Percentiles rank a stretch among this genome's conserved stretches.
phyloP scores from a whole-genome alignment of 352 stramenopile species.

The Phytophthora citricola region DNA sequence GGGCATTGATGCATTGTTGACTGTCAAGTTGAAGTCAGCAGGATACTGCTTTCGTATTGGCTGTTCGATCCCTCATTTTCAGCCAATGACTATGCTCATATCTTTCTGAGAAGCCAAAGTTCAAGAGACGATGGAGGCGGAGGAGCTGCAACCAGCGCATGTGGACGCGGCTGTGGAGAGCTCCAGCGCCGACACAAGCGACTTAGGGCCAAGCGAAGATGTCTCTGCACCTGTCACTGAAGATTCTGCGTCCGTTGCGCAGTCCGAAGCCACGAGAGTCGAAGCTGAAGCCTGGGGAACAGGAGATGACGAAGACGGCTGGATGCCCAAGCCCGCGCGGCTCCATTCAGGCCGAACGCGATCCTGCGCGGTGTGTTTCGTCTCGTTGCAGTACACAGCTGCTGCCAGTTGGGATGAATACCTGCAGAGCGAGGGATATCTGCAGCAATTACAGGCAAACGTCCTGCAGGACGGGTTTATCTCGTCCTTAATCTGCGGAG shows the following conservation, averaged over 20 bases:
- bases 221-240: neutral
- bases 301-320: slow-evolving; percentile 67
- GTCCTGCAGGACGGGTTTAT: slow-evolving; percentile 83
- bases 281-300: slow-evolving; percentile 27
- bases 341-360: slow-evolving; percentile 83
- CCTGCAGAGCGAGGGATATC: slow-evolving; percentile 80
- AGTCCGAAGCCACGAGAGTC: slow-evolving; percentile 4
- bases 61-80: slow-evolving; percentile 17
- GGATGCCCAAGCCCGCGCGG: slow-evolving; percentile 85
- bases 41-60: slow-evolving; percentile 6
- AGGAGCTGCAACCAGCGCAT: slow-evolving; percentile 13
- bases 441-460: slow-evolving; percentile 75
- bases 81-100: slow-evolving; percentile 15
- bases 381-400: slow-evolving; percentile 73
- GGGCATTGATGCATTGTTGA: slow-evolving; percentile 18
- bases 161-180: slow-evolving; percentile 12
- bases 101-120: slow-evolving; percentile 19
- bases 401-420: slow-evolving; percentile 85
- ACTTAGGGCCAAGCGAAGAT: neutral
- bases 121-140: slow-evolving; percentile 22
- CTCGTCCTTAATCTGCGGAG: slow-evolving; percentile 78
- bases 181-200: slow-evolving; percentile 4
- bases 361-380: slow-evolving; percentile 81
- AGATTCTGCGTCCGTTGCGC: neutral
- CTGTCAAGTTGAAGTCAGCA: slow-evolving; percentile 13